Percentiles rank a stretch among this genome's conserved stretches.
These are phyloP conservation scores for Begonia fuchsioides DNA, from an alignment of 306 rosid species.

Conservation along the genomic window DNA sequence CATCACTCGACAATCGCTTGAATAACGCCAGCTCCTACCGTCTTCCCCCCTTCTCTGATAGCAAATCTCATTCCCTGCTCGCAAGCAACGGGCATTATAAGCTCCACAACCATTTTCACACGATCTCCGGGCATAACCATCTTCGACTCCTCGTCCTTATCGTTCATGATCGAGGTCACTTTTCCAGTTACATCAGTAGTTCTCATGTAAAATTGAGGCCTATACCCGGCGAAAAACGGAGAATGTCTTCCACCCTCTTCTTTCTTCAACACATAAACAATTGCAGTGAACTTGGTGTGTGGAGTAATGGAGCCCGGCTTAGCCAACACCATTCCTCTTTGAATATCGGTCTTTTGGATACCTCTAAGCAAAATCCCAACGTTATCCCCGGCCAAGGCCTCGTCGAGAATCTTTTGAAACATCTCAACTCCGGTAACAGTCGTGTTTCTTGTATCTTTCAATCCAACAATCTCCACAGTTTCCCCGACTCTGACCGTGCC, in stretches of 20 bases:
- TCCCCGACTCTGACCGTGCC: constrained; percentile 39
- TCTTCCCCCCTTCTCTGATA: constrained; percentile 76
- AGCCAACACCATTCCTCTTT: constrained; percentile 80
- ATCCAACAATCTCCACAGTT: constrained; percentile 46
- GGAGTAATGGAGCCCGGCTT: constrained; percentile 23
- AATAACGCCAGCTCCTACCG: constrained; percentile 80
- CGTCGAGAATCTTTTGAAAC: constrained; percentile 44
- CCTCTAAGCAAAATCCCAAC: constrained; percentile 79
- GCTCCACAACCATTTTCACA: constrained; percentile 27
- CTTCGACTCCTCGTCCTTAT: constrained; percentile 72
- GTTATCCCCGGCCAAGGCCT: constrained; percentile 69
- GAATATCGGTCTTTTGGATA: constrained; percentile 56
- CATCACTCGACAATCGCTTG: constrained; percentile 49
- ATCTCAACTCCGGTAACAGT: constrained; percentile 33
- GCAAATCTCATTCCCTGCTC: constrained; percentile 86
- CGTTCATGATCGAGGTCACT: constrained; percentile 52
- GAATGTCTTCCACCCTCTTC: constrained; percentile 82
- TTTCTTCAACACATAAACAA: constrained; percentile 72
- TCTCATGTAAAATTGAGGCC: constrained; percentile 12
- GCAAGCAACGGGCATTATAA: constrained; percentile 68
- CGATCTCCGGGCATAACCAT: too few species aligned
- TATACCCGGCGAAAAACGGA: constrained; percentile 9
- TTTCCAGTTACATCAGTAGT: constrained; percentile 74
- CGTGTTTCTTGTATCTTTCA: constrained; percentile 47
- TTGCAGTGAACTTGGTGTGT: constrained; percentile 6